Evolutionary conservation across 306 rosid genomes (phyloP).

Genomic region (barrel medic (Medicago truncatula)): MtrunA17r5.0-ANR NC_053043.1:30241501-30242000

Average conservation of each 20-base stretch:
- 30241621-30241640: no score
- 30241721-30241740: no score
- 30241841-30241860: slow-evolving; percentile 15
- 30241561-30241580: no score
- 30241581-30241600: no score
- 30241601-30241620: no score
- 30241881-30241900: slow-evolving; percentile 40
- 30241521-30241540: no score
- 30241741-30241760: slow-evolving; percentile 4
- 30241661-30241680: background rate
- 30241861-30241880: slow-evolving; percentile 32
- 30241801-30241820: background rate
- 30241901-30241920: slow-evolving; percentile 38
- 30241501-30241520: no score
- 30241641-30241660: background rate
- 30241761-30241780: slow-evolving; percentile 31
- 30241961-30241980: slow-evolving; percentile 59
- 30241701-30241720: background rate
- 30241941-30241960: slow-evolving; percentile 49
- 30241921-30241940: slow-evolving; percentile 46
- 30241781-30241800: slow-evolving; percentile 36
- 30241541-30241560: no score
- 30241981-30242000: slow-evolving; percentile 83
- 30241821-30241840: slow-evolving; percentile 29
- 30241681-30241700: background rate